These are phyloP conservation scores for Ricinus communis DNA, from an alignment of 345 rosid species.

Conservation along the genomic window DNA sequence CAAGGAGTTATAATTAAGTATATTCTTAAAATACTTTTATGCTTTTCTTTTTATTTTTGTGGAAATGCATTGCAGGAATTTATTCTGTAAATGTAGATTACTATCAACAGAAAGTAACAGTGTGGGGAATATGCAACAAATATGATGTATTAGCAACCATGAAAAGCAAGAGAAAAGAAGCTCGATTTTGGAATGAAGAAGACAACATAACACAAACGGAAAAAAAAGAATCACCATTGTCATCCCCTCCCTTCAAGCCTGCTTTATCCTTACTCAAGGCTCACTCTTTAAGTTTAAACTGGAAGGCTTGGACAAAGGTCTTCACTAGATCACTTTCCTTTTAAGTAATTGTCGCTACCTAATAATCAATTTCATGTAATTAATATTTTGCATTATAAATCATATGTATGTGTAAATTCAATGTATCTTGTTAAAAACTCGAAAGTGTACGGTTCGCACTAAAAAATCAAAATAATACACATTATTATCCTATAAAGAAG, in stretches of 20 bases:
- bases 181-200: constrained; percentile 70
- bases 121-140: constrained; percentile 94
- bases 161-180: constrained; percentile 70
- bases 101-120: constrained; percentile 70
- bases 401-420: too few relatives aligned
- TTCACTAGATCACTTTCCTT: constrained; percentile 66
- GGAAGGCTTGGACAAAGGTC: constrained; percentile 59
- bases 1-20: too few relatives aligned
- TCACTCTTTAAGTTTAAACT: constrained; percentile 56
- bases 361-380: too few relatives aligned
- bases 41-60: too few relatives aligned
- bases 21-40: too few relatives aligned
- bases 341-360: too few relatives aligned
- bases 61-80: constrained; percentile 46
- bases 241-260: constrained; percentile 25
- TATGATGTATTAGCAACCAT: constrained; percentile 55
- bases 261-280: constrained; percentile 42
- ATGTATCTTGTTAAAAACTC: too few relatives aligned
- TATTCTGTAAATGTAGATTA: constrained; percentile 71
- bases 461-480: too few relatives aligned
- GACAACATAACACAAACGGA: constrained; percentile 37
- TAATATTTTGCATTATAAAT: too few relatives aligned
- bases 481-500: too few relatives aligned
- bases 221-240: constrained; percentile 16
- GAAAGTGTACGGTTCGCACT: too few relatives aligned